These are phyloP conservation scores for Aspergillus nanangensis DNA, from an alignment of 495 filamentous ascomycete genomes.

Conservation along the genomic window DNA sequence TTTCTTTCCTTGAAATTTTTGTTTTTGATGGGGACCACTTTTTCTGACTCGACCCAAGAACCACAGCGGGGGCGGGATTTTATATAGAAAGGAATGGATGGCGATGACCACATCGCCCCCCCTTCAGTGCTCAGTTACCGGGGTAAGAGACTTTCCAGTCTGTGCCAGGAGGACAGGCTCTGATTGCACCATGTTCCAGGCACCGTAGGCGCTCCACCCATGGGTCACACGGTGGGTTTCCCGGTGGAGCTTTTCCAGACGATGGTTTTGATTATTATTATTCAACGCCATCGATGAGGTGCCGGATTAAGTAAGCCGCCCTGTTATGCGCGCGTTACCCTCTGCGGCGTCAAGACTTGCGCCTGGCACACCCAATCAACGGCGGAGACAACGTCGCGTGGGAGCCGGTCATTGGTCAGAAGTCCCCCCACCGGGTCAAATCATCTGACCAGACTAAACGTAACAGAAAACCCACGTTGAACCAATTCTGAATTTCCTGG, in stretches of 20 bases:
- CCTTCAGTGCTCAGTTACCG: no score
- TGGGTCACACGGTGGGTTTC: conserved; percentile 16
- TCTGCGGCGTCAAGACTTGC: background rate
- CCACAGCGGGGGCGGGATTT: conserved; percentile 17
- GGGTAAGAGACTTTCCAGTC: conserved; percentile 12
- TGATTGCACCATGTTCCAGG: conserved; percentile 16
- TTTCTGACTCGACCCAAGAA: conserved; percentile 12
- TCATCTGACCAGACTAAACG: conserved; percentile 36
- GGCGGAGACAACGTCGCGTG: background rate
- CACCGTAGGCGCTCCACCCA: background rate
- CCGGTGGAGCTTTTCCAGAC: conserved; percentile 10
- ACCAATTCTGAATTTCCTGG: conserved; percentile 33
- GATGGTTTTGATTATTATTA: no score
- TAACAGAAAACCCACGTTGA: conserved; percentile 33
- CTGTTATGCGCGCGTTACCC: conserved; percentile 1
- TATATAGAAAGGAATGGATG: conserved; percentile 11
- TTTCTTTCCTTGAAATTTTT: conserved; percentile 12
- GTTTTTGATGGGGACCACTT: conserved; percentile 14
- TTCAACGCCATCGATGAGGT: background rate
- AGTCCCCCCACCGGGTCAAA: conserved; percentile 8
- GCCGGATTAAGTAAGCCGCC: background rate
- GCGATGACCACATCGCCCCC: background rate
- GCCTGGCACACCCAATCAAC: background rate
- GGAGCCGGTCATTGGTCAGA: conserved; percentile 5
- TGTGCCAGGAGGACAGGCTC: conserved; percentile 10